phyloP scores from a whole-genome alignment of 192 early-diverging fungal genomes.

The Backusella liffmaniae region DNA sequence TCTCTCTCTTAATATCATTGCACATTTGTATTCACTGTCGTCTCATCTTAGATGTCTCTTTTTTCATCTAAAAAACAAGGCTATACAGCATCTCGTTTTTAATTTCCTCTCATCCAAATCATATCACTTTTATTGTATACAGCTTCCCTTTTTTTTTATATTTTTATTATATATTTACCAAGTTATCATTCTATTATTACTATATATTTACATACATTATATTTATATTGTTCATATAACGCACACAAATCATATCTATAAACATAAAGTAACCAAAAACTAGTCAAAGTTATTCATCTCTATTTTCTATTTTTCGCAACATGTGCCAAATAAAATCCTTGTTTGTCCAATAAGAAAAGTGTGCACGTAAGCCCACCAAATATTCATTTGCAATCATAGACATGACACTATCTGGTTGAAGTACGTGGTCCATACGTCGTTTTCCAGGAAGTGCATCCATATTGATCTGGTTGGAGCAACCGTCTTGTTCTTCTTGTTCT shows the following conservation, averaged over 20 bases:
- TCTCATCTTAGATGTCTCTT: neutral
- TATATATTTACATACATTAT: neutral
- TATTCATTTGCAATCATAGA: conserved; percentile 57
- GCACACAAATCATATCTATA: neutral
- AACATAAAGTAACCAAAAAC: neutral
- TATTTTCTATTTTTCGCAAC: conserved; percentile 30
- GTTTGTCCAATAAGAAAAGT: conserved; percentile 58
- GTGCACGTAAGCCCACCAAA: conserved; percentile 49
- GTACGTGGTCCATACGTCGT: conserved; percentile 44
- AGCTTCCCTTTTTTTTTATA: neutral
- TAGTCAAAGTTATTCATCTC: neutral
- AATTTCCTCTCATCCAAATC: neutral
- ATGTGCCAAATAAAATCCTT: conserved; percentile 48
- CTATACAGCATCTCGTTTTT: neutral
- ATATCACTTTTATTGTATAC: neutral
- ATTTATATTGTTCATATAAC: neutral
- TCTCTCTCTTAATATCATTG: neutral
- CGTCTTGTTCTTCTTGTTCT: conserved; percentile 9
- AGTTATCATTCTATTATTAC: conserved; percentile 29
- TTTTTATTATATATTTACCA: neutral
- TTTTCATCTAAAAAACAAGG: neutral
- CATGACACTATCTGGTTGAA: conserved; percentile 49
- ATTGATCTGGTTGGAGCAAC: neutral
- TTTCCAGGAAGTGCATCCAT: conserved; percentile 20
- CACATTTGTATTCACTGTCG: neutral